These are phyloP conservation scores for Orbilia blumenaviensis DNA, from an alignment of 2,329 filamentous ascomycete genomes.

Conservation along the genomic window DNA sequence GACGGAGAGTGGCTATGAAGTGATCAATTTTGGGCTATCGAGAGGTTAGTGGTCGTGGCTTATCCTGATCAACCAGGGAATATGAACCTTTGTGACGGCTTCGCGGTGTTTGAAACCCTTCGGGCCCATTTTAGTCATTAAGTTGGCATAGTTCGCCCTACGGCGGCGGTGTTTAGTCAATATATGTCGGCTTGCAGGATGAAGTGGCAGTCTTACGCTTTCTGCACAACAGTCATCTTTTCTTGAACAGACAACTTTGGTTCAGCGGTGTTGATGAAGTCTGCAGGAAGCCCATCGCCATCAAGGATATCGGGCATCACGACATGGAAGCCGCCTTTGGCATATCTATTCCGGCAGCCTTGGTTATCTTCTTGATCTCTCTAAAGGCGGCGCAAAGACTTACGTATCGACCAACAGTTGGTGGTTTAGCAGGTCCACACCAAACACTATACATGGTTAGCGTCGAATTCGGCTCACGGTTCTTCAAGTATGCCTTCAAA, in stretches of 20 bases:
- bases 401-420: constrained; percentile 49
- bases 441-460: constrained; percentile 22
- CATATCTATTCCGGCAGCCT: constrained; percentile 14
- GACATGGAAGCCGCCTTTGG: constrained; percentile 42
- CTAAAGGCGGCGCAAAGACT: neutral
- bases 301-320: constrained; percentile 45
- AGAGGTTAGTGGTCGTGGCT: neutral
- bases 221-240: constrained; percentile 32
- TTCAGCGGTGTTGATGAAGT: constrained; percentile 37
- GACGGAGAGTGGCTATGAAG: constrained; percentile 26
- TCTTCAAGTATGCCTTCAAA: too few relatives aligned
- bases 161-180: neutral
- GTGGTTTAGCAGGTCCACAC: constrained; percentile 37
- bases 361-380: neutral
- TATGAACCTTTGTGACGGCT: constrained; percentile 37
- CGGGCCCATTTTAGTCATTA: constrained; percentile 31
- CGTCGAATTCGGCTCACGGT: neutral
- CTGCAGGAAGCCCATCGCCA: constrained; percentile 30
- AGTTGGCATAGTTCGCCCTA: constrained; percentile 32
- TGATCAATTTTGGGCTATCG: constrained; percentile 37
- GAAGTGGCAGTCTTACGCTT: constrained; percentile 15
- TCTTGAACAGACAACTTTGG: constrained; percentile 37
- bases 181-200: neutral
- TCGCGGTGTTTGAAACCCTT: constrained; percentile 41
- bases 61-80: neutral